Percentiles rank a stretch among this genome's conserved stretches.
phyloP scores from a whole-genome alignment of 306 rosid species.

The Begonia masoniana region DNA sequence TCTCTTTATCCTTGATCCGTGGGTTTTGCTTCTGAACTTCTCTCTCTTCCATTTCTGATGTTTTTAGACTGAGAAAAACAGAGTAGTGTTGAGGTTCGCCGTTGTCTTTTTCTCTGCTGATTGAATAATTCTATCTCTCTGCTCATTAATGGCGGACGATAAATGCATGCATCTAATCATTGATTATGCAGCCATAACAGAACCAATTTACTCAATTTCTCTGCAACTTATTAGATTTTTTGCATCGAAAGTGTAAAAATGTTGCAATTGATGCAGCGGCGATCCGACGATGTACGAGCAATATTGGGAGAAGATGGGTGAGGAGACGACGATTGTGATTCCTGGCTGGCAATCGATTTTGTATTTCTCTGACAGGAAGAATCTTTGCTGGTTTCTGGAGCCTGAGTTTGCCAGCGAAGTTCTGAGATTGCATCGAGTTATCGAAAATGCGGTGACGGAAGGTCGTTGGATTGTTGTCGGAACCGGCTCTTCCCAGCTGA shows the following conservation, averaged over 20 bases:
- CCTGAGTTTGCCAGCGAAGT: conserved; percentile 50
- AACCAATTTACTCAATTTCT: no score
- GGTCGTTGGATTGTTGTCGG: conserved; percentile 73
- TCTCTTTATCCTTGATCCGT: no score
- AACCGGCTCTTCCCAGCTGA: conserved; percentile 91
- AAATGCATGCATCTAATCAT: no score
- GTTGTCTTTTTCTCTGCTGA: no score
- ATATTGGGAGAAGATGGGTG: conserved; percentile 58
- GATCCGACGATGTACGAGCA: conserved; percentile 77
- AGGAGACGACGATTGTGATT: conserved; percentile 40
- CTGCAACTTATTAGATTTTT: not conserved
- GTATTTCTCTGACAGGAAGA: conserved; percentile 50
- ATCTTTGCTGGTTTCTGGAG: conserved; percentile 77
- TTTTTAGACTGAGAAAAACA: no score
- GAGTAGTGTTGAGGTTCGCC: no score
- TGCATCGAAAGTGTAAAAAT: not conserved
- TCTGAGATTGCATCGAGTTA: conserved; percentile 50
- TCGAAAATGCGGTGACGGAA: conserved; percentile 66
- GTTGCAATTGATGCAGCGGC: conserved; percentile 36
- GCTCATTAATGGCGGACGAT: no score
- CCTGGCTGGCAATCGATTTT: conserved; percentile 76
- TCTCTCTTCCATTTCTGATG: no score
- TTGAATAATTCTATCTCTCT: no score
- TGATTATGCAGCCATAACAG: no score
- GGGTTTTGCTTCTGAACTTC: no score